Conservation (phyloP, 805 yeast genomes). For the Kluyveromyces dobzhanskii region DNA sequence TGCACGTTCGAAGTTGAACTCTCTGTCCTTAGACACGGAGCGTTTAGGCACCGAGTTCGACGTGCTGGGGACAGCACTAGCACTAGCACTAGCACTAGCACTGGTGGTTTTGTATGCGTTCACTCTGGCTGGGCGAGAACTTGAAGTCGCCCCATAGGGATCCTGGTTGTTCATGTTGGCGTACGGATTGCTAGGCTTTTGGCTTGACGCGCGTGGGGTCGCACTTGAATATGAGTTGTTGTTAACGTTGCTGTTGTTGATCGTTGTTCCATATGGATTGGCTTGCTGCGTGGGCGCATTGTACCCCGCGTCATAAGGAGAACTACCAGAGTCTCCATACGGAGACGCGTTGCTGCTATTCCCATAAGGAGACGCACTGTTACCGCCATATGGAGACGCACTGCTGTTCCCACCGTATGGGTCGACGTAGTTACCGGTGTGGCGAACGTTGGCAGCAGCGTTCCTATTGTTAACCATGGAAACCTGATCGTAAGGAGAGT, state of each 20-base stretch:
- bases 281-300: neutral
- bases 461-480: neutral
- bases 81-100: too few relatives aligned
- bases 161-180: constrained; percentile 4
- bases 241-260: constrained; percentile 1
- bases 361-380: neutral
- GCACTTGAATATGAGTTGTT: constrained; percentile 4
- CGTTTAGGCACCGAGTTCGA: too few relatives aligned
- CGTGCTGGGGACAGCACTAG: too few relatives aligned
- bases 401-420: neutral
- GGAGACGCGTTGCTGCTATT: constrained; percentile 3
- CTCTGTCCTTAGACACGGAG: constrained; percentile 7
- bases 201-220: neutral
- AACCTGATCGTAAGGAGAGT: constrained; percentile 9
- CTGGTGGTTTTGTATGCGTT: too few relatives aligned
- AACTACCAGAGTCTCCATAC: constrained; percentile 6
- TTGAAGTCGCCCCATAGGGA: neutral
- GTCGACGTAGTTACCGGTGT: neutral
- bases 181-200: constrained; percentile 8
- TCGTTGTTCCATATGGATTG: constrained; percentile 3
- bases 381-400: neutral
- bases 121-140: neutral
- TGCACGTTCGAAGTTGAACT: constrained; percentile 19
- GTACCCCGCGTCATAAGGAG: constrained; percentile 5
- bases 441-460: neutral